Percentiles rank a stretch among this genome's conserved stretches.
Conservation (phyloP, 2,329 filamentous ascomycete genomes). For the Neofusicoccum kwambonambiense region DNA sequence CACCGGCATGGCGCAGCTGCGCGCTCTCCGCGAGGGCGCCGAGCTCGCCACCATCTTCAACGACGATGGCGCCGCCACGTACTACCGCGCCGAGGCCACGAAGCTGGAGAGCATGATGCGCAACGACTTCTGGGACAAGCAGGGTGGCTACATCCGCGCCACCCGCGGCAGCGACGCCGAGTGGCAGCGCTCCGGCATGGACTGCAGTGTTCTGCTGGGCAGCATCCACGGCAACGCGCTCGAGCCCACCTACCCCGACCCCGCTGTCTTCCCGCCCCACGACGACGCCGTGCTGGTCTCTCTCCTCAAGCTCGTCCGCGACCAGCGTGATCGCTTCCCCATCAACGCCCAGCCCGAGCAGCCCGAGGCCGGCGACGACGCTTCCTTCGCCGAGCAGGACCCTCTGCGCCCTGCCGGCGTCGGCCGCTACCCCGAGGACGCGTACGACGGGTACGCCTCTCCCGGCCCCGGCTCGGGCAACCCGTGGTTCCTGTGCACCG, state of each 20-base stretch:
- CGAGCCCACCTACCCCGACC: conserved; percentile 52
- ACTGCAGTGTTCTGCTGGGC: conserved; percentile 40
- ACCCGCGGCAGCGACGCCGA: conserved; percentile 43
- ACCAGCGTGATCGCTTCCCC: conserved; percentile 38
- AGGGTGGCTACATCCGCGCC: conserved; percentile 37
- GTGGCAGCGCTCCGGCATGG: conserved; percentile 32
- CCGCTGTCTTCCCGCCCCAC: conserved; percentile 32
- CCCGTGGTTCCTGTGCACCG: conserved; percentile 46
- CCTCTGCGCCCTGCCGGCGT: conserved; percentile 62
- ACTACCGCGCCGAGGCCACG: conserved; percentile 39
- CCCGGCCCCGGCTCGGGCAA: conserved; percentile 32
- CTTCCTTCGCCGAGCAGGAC: conserved; percentile 39
- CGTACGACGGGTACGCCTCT: conserved; percentile 39
- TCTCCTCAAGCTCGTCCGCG: conserved; percentile 34
- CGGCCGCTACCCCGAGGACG: conserved; percentile 46
- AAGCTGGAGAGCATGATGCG: conserved; percentile 33
- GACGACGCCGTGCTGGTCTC: conserved; percentile 40
- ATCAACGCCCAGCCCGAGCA: conserved; percentile 34
- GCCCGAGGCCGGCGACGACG: conserved; percentile 18
- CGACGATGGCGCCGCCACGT: conserved; percentile 38
- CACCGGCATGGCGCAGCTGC: conserved; percentile 38
- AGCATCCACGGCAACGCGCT: conserved; percentile 37
- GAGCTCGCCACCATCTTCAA: conserved; percentile 34
- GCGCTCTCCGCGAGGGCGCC: conserved; percentile 37
- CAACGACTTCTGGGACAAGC: conserved; percentile 37